phyloP scores from a whole-genome alignment of 768 basidiomycete species.

The Serendipita sp. region DNA sequence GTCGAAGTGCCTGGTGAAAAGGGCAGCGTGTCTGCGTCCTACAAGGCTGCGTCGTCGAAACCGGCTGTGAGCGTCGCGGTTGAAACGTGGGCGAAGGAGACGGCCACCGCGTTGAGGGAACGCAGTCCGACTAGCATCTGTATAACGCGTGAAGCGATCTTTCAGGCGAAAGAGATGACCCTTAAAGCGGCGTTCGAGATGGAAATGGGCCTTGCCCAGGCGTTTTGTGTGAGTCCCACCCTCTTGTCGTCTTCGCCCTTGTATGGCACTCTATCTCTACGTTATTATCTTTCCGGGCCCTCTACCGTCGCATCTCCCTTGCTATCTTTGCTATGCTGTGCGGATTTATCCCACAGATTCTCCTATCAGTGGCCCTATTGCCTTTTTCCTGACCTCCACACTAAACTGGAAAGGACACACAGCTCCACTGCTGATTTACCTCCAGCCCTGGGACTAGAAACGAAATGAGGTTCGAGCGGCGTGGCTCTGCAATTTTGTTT shows the following conservation, averaged over 20 bases:
- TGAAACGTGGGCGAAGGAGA: conserved; percentile 57
- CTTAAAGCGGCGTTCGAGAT: conserved; percentile 58
- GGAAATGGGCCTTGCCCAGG: conserved; percentile 79
- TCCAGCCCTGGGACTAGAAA: too few relatives aligned
- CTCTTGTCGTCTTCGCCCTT: conserved; percentile 10
- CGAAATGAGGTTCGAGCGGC: too few relatives aligned
- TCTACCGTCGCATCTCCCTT: too few relatives aligned
- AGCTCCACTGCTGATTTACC: too few relatives aligned
- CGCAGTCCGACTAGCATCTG: conserved; percentile 88
- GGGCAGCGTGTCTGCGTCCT: not conserved
- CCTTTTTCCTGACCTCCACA: too few relatives aligned
- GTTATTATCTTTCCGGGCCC: too few relatives aligned
- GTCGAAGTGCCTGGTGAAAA: not conserved
- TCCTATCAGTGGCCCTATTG: too few relatives aligned
- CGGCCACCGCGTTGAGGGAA: conserved; percentile 41
- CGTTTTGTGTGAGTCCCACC: conserved; percentile 61
- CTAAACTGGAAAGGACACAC: too few relatives aligned
- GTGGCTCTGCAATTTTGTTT: too few relatives aligned
- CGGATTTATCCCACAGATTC: too few relatives aligned
- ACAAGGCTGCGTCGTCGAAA: conserved; percentile 8
- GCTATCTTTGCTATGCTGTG: too few relatives aligned
- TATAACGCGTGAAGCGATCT: conserved; percentile 69
- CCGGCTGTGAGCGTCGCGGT: conserved; percentile 28
- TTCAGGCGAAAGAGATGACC: conserved; percentile 44
- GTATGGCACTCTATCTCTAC: too few relatives aligned